A percentile compares a stretch with the other conserved stretches of the same genome.
Evolutionary conservation across 2,329 filamentous ascomycete species (phyloP).

Genomic region (Penicillium oxalicum): DNA sequence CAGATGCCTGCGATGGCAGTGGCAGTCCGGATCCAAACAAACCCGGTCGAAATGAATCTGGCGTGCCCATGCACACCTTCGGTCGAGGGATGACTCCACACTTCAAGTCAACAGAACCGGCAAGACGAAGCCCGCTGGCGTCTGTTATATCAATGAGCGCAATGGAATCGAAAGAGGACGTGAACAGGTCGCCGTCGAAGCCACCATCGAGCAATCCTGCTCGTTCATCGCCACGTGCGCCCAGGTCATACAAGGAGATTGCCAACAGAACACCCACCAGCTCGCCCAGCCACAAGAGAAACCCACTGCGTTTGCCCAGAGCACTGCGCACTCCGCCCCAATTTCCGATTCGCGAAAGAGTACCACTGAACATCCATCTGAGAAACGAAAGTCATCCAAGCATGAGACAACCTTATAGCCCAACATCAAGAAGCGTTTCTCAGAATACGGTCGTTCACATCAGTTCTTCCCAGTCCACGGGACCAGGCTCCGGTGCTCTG

Average conservation of each 20-base stretch:
- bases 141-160: slow-evolving; percentile 1
- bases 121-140: slow-evolving; percentile 1
- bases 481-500: no score
- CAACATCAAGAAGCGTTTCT: background rate
- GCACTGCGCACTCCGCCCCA: no score
- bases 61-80: background rate
- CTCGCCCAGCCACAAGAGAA: no score
- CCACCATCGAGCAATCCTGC: background rate
- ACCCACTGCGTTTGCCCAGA: no score
- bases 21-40: slow-evolving; percentile 1
- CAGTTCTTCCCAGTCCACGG: no score
- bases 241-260: no score
- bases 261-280: no score
- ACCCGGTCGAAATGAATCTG: slow-evolving; percentile 3
- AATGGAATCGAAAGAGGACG: background rate
- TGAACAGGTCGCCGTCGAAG: background rate
- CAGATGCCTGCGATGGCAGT: slow-evolving; percentile 13
- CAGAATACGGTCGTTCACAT: no score
- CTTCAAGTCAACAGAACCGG: slow-evolving; percentile 4
- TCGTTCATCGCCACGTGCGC: slow-evolving; percentile 1
- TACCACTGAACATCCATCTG: no score
- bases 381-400: background rate
- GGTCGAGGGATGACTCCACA: background rate
- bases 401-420: background rate
- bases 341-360: no score